Percentiles rank a stretch among this genome's conserved stretches.
phyloP scores from a whole-genome alignment of 352 stramenopile species.

The Blastocystis sp. region DNA sequence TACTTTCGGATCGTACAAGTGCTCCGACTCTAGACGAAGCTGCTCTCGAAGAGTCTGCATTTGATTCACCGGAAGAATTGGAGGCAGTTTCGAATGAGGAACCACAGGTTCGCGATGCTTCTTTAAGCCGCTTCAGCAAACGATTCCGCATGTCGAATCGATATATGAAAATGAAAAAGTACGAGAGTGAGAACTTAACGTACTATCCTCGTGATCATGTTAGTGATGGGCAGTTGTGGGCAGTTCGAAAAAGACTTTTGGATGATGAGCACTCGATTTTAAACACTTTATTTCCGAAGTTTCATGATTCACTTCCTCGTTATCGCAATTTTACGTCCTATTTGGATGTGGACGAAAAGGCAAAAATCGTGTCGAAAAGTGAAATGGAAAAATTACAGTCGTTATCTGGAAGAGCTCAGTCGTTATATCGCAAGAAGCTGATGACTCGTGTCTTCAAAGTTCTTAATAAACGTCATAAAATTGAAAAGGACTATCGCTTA shows the following conservation, averaged over 20 bases:
- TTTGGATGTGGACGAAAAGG: not conserved
- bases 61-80: not conserved
- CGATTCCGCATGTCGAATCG: not conserved
- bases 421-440: not conserved
- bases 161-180: not conserved
- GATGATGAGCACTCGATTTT: not conserved
- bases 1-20: not conserved
- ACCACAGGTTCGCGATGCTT: not conserved
- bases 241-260: not conserved
- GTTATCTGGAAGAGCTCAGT: not conserved
- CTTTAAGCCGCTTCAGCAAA: not conserved
- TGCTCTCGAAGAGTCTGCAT: not conserved
- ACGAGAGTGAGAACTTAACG: not conserved
- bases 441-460: not conserved
- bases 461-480: not conserved
- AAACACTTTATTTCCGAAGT: not conserved
- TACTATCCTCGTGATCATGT: conserved; percentile 46
- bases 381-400: not conserved
- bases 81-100: not conserved
- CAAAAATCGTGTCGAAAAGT: not conserved
- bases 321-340: not conserved
- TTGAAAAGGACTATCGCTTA: not conserved
- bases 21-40: not conserved
- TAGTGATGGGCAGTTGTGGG: not conserved
- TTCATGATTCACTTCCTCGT: not conserved